A percentile compares a stretch with the other conserved stretches of the same genome.
phyloP scores from a whole-genome alignment of 345 rosid genomes.

The Murraya paniculata region DNA sequence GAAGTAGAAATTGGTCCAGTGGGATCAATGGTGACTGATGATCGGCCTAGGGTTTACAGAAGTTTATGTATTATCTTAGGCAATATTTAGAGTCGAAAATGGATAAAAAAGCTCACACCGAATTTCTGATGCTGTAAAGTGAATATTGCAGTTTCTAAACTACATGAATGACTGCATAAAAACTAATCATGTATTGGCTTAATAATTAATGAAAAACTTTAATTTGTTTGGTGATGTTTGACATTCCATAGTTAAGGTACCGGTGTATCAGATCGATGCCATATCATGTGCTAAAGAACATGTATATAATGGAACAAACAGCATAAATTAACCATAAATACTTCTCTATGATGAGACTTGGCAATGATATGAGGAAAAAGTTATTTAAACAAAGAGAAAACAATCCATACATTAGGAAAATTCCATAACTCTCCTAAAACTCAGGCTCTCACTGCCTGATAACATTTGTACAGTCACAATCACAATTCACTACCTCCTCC shows the following conservation, averaged over 20 bases:
- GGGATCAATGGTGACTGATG: background rate
- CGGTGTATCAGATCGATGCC: background rate
- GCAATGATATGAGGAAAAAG: background rate
- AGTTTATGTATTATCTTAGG: background rate
- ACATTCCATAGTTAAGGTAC: background rate
- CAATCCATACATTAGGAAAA: slow-evolving; percentile 29
- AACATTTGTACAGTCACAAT: slow-evolving; percentile 42
- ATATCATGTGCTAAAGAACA: background rate
- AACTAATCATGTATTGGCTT: background rate
- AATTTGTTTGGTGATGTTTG: background rate
- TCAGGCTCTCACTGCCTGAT: slow-evolving; percentile 23
- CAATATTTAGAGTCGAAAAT: background rate
- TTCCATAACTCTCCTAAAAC: slow-evolving; percentile 28
- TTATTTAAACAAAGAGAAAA: slow-evolving; percentile 11
- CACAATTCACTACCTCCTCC: slow-evolving; percentile 29
- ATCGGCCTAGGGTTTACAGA: background rate
- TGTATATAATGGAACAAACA: background rate
- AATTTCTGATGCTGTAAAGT: background rate
- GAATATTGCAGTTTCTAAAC: background rate
- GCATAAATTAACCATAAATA: background rate
- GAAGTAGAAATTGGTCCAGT: slow-evolving; percentile 13
- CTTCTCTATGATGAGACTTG: background rate
- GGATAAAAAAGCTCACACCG: slow-evolving; percentile 14
- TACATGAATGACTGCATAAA: background rate
- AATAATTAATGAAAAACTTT: background rate